phyloP scores from a whole-genome alignment of 106 monocot species.

The Chionographis japonica region DNA sequence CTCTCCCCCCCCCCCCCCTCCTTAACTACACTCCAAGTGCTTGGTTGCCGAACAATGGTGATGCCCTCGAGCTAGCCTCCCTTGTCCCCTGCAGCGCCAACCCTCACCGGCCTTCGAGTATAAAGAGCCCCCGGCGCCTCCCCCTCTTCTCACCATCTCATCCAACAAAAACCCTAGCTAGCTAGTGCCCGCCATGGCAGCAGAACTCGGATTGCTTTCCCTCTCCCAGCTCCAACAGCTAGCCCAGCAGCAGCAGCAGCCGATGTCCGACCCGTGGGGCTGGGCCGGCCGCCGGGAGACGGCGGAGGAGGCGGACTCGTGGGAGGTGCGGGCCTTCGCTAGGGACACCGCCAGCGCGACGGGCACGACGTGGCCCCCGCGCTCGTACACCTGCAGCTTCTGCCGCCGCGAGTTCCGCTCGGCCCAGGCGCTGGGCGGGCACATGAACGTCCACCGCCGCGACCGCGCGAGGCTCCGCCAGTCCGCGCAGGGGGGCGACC shows the following conservation, averaged over 20 bases:
- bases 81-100: too few relatives aligned
- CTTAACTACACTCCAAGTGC: too few relatives aligned
- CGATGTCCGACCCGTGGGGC: background rate
- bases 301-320: constrained; percentile 12
- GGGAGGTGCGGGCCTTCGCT: constrained; percentile 23
- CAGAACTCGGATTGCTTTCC: background rate
- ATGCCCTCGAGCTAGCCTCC: too few relatives aligned
- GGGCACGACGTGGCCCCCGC: constrained; percentile 39
- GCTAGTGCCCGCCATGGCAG: background rate
- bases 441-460: constrained; percentile 43
- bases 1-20: too few relatives aligned
- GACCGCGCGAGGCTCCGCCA: constrained; percentile 23
- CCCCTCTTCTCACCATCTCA: background rate
- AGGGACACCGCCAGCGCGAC: constrained; percentile 16
- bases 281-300: background rate
- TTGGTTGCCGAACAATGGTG: too few relatives aligned
- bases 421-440: constrained; percentile 37
- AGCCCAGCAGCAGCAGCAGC: constrained; percentile 1
- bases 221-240: background rate
- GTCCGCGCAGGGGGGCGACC: constrained; percentile 1
- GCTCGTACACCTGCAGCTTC: constrained; percentile 34
- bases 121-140: too few relatives aligned
- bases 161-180: background rate
- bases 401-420: constrained; percentile 36
- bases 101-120: too few relatives aligned